These are phyloP conservation scores for Drechslerella coelobrocha DNA, from an alignment of 2,329 filamentous ascomycete species.

Conservation along the genomic window DNA sequence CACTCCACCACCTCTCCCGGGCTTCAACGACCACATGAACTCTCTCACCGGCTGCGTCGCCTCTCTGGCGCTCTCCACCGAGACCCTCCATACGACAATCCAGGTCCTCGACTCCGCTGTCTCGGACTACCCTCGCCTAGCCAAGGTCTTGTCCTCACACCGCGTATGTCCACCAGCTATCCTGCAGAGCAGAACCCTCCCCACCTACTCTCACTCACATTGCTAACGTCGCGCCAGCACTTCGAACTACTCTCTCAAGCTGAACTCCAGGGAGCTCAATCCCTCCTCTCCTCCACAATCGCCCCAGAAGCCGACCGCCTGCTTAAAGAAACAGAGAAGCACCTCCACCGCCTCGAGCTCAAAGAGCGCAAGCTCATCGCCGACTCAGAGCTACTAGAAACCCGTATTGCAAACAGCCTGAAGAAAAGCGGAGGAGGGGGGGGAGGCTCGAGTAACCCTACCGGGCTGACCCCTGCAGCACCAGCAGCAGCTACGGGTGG, in stretches of 20 bases:
- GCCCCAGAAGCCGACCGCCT: constrained; percentile 82
- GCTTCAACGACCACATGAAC: too few relatives aligned
- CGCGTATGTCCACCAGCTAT: constrained; percentile 60
- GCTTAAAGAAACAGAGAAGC: constrained; percentile 79
- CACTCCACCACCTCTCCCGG: background rate
- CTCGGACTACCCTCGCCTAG: constrained; percentile 64
- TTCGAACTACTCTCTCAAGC: constrained; percentile 91
- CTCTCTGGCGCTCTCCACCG: constrained; percentile 67
- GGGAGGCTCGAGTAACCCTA: background rate
- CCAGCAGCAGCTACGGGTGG: constrained; percentile 14
- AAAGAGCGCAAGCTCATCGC: constrained; percentile 84
- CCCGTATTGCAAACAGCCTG: constrained; percentile 59
- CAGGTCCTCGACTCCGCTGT: constrained; percentile 63
- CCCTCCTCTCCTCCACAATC: constrained; percentile 84
- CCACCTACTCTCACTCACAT: background rate
- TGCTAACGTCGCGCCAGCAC: constrained; percentile 65
- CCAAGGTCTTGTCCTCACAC: constrained; percentile 66
- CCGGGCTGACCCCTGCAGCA: constrained; percentile 52
- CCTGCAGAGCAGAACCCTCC: constrained; percentile 5
- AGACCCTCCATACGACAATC: constrained; percentile 68
- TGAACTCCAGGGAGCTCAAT: constrained; percentile 79
- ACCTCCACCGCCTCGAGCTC: constrained; percentile 81
- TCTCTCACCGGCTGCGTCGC: constrained; percentile 63
- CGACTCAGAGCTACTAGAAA: constrained; percentile 81
- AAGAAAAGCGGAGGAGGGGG: constrained; percentile 53